Evolutionary conservation across 2,329 filamentous ascomycete genomes (phyloP).

Genomic region (Fusarium multiceps): DNA sequence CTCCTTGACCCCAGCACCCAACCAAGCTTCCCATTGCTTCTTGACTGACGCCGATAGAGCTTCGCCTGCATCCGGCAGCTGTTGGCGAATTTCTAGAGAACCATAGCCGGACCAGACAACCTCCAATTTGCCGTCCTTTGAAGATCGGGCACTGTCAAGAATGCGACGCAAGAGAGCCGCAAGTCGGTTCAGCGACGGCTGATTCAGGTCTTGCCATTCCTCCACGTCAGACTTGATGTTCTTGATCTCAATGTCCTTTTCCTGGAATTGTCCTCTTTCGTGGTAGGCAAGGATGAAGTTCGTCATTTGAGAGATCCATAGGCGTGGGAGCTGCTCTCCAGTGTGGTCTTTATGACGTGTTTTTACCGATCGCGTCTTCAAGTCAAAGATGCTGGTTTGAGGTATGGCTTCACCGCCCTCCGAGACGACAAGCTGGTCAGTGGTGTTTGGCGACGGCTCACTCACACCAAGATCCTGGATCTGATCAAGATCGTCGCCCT

Average conservation of each 20-base stretch:
- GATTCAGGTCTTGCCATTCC: slow-evolving; percentile 53
- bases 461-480: slow-evolving; percentile 19
- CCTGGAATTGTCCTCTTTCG: slow-evolving; percentile 48
- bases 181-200: slow-evolving; percentile 47
- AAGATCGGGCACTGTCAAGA: slow-evolving; percentile 15
- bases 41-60: slow-evolving; percentile 39
- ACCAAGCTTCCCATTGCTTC: slow-evolving; percentile 44
- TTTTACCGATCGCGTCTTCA: slow-evolving; percentile 56
- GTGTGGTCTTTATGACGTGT: slow-evolving; percentile 42
- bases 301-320: slow-evolving; percentile 56
- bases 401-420: slow-evolving; percentile 45
- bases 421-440: slow-evolving; percentile 20
- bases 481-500: not conserved
- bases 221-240: slow-evolving; percentile 48
- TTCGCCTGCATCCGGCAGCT: slow-evolving; percentile 37
- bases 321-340: slow-evolving; percentile 53
- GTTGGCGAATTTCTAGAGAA: slow-evolving; percentile 43
- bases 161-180: slow-evolving; percentile 39
- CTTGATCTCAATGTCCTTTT: slow-evolving; percentile 49
- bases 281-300: slow-evolving; percentile 58
- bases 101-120: slow-evolving; percentile 30
- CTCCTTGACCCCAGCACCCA: slow-evolving; percentile 8
- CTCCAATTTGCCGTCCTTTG: slow-evolving; percentile 40
- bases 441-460: not conserved
- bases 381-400: slow-evolving; percentile 54